phyloP scores from a whole-genome alignment of 345 rosid species.

The Corymbia maculata region DNA sequence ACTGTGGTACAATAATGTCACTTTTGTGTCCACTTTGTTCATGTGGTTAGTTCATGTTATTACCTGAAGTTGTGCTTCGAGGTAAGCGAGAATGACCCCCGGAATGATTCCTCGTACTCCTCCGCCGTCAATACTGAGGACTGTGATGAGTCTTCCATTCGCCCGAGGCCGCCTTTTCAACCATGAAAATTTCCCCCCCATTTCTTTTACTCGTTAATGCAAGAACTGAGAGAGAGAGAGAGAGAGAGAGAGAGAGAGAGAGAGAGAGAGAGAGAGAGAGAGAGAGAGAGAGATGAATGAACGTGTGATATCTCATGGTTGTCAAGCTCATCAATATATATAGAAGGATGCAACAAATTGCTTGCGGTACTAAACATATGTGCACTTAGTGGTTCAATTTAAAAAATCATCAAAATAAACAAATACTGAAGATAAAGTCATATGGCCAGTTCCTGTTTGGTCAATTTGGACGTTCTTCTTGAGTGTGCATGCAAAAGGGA shows the following conservation, averaged over 20 bases:
- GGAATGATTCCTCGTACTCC: background rate
- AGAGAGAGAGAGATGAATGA: background rate
- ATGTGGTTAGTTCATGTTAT: background rate
- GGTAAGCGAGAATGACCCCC: background rate
- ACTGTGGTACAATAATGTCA: background rate
- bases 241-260: background rate
- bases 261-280: background rate
- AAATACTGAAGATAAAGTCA: background rate
- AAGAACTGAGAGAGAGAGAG: background rate
- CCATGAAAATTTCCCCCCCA: background rate
- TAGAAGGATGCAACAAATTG: background rate
- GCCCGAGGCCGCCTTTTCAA: background rate
- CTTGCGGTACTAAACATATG: background rate
- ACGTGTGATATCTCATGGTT: background rate
- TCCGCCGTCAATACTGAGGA: background rate
- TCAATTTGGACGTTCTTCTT: background rate
- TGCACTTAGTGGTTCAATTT: background rate
- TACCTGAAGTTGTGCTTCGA: background rate
- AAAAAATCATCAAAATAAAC: background rate
- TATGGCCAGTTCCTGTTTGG: background rate
- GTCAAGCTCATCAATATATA: background rate
- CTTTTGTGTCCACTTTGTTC: background rate
- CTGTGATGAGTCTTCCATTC: background rate
- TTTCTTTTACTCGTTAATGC: background rate
- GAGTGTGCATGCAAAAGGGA: background rate